These are phyloP conservation scores for Leavenworthia alabamica DNA, from an alignment of 345 rosid species.

Conservation along the genomic window DNA sequence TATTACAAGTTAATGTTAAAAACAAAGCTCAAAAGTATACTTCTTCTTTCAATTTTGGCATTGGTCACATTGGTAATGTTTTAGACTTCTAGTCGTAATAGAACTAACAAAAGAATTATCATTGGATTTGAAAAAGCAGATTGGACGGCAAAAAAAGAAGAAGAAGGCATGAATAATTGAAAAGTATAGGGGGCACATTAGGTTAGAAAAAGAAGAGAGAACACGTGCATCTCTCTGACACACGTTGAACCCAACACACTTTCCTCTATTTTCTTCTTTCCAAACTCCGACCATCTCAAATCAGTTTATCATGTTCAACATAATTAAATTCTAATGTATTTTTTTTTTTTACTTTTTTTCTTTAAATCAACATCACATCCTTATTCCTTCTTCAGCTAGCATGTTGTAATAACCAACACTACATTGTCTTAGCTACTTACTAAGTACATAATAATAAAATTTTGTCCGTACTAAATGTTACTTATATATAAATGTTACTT, in stretches of 20 bases:
- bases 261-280: conserved; percentile 2
- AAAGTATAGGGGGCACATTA: too few species aligned
- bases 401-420: too few species aligned
- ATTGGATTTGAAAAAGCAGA: background rate
- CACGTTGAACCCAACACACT: conserved; percentile 21
- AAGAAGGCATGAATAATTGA: too few species aligned
- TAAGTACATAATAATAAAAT: too few species aligned
- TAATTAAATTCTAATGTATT: background rate
- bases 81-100: background rate
- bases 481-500: background rate
- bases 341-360: too few species aligned
- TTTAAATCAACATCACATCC: too few species aligned
- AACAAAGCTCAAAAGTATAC: too few species aligned
- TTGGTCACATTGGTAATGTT: background rate
- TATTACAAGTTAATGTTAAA: too few species aligned
- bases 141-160: background rate
- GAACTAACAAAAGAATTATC: too few species aligned
- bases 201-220: conserved; percentile 19
- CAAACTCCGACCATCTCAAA: background rate
- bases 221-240: conserved; percentile 32
- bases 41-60: too few species aligned
- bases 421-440: background rate
- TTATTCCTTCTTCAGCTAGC: too few species aligned
- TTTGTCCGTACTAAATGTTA: too few species aligned
- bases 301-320: background rate